Evolutionary conservation across 768 basidiomycete species (phyloP).

Genomic region (Chlorophyllum brunneum): DNA sequence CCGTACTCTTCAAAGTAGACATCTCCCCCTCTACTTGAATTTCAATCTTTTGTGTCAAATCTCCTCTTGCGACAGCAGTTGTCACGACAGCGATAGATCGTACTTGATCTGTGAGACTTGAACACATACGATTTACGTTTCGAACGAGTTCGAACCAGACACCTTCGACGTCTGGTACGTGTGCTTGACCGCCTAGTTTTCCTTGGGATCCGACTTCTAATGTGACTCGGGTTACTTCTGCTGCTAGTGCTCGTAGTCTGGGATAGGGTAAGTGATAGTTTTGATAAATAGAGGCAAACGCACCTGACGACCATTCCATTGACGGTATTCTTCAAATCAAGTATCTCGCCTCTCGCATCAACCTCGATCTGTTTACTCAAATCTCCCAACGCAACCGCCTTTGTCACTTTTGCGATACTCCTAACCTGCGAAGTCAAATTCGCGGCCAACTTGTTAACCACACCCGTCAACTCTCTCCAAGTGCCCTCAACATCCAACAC

Average conservation of each 20-base stretch:
- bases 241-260: slow-evolving; percentile 61
- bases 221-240: slow-evolving; percentile 82
- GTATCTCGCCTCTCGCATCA: slow-evolving; percentile 85
- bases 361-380: slow-evolving; percentile 89
- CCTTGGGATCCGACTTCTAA: slow-evolving; percentile 87
- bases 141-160: slow-evolving; percentile 83
- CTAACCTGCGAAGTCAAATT: slow-evolving; percentile 70
- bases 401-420: slow-evolving; percentile 74
- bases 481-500: slow-evolving; percentile 88
- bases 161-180: slow-evolving; percentile 88
- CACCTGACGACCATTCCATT: slow-evolving; percentile 56
- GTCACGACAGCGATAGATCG: slow-evolving; percentile 83
- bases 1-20: slow-evolving; percentile 74
- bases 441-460: slow-evolving; percentile 77
- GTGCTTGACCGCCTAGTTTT: slow-evolving; percentile 83
- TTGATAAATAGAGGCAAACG: slow-evolving; percentile 4
- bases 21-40: slow-evolving; percentile 88
- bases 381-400: slow-evolving; percentile 90
- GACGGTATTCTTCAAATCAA: slow-evolving; percentile 69
- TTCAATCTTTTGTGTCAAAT: slow-evolving; percentile 90
- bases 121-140: slow-evolving; percentile 82
- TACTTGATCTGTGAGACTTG: slow-evolving; percentile 75
- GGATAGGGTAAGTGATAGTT: background rate
- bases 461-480: slow-evolving; percentile 82
- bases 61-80: slow-evolving; percentile 86